phyloP scores from a whole-genome alignment of 2,329 filamentous ascomycete species.

The Sarocladiaceae sp. region DNA sequence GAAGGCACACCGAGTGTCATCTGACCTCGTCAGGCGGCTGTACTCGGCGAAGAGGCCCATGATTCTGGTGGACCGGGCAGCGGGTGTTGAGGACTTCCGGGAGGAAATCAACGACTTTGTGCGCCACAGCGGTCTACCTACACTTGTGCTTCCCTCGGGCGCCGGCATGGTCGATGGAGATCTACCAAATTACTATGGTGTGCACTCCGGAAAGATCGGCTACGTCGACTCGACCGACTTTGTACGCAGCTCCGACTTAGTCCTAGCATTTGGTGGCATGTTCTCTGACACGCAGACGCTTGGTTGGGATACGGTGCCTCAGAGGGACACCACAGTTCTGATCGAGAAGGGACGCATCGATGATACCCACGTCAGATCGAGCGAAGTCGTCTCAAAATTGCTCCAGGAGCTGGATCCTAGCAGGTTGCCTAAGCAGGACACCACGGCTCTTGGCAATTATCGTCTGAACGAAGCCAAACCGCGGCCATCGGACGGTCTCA shows the following conservation, averaged over 20 bases:
- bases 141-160: conserved; percentile 41
- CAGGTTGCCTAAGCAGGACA: conserved; percentile 2
- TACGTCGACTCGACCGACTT: conserved; percentile 4
- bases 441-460: not conserved
- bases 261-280: conserved; percentile 31
- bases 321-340: not conserved
- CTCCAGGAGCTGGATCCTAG: not conserved
- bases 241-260: conserved; percentile 36
- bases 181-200: conserved; percentile 41
- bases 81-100: conserved; percentile 34
- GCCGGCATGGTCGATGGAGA: conserved; percentile 48
- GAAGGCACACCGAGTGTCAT: conserved; percentile 6
- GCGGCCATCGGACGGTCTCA: not conserved
- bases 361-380: not conserved
- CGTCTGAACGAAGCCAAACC: not conserved
- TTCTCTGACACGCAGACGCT: conserved; percentile 6
- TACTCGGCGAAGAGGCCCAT: conserved; percentile 40
- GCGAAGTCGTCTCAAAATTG: not conserved
- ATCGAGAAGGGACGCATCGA: conserved; percentile 1
- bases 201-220: conserved; percentile 35
- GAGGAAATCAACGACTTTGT: conserved; percentile 38
- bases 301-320: conserved; percentile 3
- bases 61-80: conserved; percentile 49
- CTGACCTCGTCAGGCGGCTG: conserved; percentile 33
- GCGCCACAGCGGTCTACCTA: conserved; percentile 31